Base-by-base conservation (phyloP, 805 yeast species). In the Hanseniaspora singularis region DNA sequence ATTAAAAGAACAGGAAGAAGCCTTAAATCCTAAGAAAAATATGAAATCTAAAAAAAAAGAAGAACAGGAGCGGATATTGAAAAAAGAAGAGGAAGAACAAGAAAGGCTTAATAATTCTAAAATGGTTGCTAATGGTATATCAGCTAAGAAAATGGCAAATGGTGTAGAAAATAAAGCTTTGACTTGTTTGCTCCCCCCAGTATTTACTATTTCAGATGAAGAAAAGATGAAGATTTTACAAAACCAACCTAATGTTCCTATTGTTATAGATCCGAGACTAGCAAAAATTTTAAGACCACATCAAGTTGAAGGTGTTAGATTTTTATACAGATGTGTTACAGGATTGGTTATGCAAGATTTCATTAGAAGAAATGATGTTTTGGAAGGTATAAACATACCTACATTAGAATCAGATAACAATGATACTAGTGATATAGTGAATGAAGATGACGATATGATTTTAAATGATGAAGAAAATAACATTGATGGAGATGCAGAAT, bases 271-370 rank as follows among this genome's bases (percentile, higher is more conserved):
- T 60, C 98, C 98, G 0, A 73, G 72, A 50, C 67, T 92, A 28
- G 76, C 92, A 19, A 83, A 82, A 57, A 79, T 85, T 36, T 67
- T 92, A 39, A 74, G 98, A 53, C 98, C 98, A 0, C 98, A 92
- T 68, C 98, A 92, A 62, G 79, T 92, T 4, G 94, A 89, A 40
- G 98, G 98, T 52, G 96, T 89, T 34, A 76, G 84, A 60, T 92
- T 92, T 59, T 65, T 92, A 49, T 92, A 87, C 57, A 66, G 88
- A 47, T 89, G 98, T 63, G 86, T 94, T 0, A 73, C 96, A 1
- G 98, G 98, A 0, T 64, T 88, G 28, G 73, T 80, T 3, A 62
- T 63, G 64, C 62, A 63, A 40, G 66, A 63, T 50, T 62, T 53
- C 40, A 42, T 36, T 16, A 36, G 44, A 32, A 28, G 41, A 40